Evolutionary conservation across 352 stramenopile species (phyloP).

Genomic region (Pythium angustatum): DNA sequence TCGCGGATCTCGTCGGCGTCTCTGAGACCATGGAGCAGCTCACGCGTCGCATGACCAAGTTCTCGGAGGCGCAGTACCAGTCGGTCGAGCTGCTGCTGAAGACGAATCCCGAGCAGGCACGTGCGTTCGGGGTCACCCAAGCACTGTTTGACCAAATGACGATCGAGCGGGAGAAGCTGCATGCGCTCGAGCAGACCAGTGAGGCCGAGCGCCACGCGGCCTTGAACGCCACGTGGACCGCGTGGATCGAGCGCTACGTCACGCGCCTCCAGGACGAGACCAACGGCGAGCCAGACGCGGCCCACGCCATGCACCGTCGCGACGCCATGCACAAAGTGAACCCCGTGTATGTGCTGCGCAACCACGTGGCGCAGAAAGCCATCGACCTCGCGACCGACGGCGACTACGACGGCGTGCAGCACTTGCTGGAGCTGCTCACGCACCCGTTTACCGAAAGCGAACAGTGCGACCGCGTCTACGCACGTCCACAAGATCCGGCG

Average conservation of each 20-base stretch:
- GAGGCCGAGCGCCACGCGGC: slow-evolving; percentile 46
- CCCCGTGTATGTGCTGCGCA: slow-evolving; percentile 84
- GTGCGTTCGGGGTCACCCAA: slow-evolving; percentile 75
- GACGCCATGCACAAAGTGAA: slow-evolving; percentile 67
- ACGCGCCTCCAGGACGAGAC: slow-evolving; percentile 46
- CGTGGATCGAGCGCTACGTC: slow-evolving; percentile 63
- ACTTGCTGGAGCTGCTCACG: slow-evolving; percentile 72
- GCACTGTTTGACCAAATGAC: slow-evolving; percentile 58
- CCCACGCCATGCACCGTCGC: slow-evolving; percentile 39
- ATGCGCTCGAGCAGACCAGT: slow-evolving; percentile 44
- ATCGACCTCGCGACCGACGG: slow-evolving; percentile 80
- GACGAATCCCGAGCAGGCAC: slow-evolving; percentile 60
- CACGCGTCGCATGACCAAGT: slow-evolving; percentile 48
- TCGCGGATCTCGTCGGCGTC: slow-evolving; percentile 55
- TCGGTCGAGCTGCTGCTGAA: slow-evolving; percentile 63
- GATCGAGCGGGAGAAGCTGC: slow-evolving; percentile 43
- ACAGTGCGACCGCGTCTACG: slow-evolving; percentile 44
- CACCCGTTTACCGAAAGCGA: slow-evolving; percentile 65
- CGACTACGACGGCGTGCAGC: slow-evolving; percentile 62
- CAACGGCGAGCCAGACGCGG: slow-evolving; percentile 35
- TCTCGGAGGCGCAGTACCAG: slow-evolving; percentile 76
- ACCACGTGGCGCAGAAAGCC: slow-evolving; percentile 87
- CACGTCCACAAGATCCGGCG: slow-evolving; percentile 51
- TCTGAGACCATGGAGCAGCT: slow-evolving; percentile 72
- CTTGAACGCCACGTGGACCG: slow-evolving; percentile 49